These are phyloP conservation scores for Fragilariopsis cylindrus DNA, from an alignment of 108 stramenopile genomes.

Conservation along the genomic window DNA sequence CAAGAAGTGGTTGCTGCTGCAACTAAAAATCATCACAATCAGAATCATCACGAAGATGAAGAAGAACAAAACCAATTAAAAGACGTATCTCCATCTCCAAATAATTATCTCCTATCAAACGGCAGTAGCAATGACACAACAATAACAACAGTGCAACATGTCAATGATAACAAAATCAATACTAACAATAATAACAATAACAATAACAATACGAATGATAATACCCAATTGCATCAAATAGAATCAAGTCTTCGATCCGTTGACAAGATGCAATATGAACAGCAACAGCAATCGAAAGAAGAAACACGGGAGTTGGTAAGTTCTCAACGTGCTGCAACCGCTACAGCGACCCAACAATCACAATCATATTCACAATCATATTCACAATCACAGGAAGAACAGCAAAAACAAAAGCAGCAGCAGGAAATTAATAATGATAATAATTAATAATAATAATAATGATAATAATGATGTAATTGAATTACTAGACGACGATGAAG, in stretches of 20 bases:
- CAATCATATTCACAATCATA: not conserved
- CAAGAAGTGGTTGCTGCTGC: too few species aligned
- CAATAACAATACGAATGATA: not conserved
- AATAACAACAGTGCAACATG: not conserved
- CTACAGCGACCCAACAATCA: not conserved
- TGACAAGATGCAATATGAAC: slow-evolving; percentile 3
- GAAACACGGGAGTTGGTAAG: too few species aligned
- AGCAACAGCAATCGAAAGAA: not conserved
- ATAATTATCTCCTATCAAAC: too few species aligned
- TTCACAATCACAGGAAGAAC: not conserved
- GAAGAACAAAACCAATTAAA: too few species aligned
- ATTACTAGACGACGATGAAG: slow-evolving; percentile 32
- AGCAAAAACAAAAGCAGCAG: not conserved
- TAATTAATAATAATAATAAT: not conserved
- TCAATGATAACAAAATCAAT: not conserved
- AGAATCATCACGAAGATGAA: too few species aligned
- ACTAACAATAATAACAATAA: not conserved
- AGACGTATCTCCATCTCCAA: too few species aligned
- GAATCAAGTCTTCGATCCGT: not conserved
- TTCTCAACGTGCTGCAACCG: not conserved
- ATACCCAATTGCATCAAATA: not conserved
- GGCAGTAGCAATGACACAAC: not conserved
- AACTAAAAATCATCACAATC: too few species aligned
- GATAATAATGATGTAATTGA: slow-evolving; percentile 19
- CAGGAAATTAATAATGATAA: not conserved